These are phyloP conservation scores for Bassia scoparia DNA, from an alignment of 148 eudicot genomes.

Conservation along the genomic window DNA sequence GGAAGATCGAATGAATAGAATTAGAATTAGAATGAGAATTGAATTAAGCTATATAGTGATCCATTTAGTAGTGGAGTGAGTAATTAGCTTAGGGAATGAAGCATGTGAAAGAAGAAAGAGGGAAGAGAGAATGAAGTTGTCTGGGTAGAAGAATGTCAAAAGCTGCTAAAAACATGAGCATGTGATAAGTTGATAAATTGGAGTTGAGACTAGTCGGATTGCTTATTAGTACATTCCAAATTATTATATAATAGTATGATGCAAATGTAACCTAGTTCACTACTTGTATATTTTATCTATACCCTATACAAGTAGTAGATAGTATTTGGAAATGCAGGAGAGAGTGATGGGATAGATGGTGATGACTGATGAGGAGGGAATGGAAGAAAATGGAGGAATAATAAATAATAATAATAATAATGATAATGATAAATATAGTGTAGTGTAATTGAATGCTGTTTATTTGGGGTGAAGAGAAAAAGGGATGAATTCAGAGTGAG, in stretches of 20 bases:
- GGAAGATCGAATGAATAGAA: no score
- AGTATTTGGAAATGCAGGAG: no score
- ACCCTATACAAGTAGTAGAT: no score
- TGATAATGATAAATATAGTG: no score
- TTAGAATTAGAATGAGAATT: background rate
- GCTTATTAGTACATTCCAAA: no score
- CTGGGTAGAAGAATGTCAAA: constrained; percentile 31
- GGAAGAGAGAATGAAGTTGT: constrained; percentile 24
- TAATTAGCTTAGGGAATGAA: background rate
- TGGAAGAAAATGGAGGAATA: background rate
- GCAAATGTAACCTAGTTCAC: background rate
- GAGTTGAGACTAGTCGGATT: no score
- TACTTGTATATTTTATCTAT: no score
- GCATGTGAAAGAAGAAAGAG: constrained; percentile 14
- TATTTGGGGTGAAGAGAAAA: background rate
- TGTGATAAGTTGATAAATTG: constrained; percentile 2
- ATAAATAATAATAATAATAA: background rate
- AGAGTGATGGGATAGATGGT: no score
- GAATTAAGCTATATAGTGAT: background rate
- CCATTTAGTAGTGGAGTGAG: background rate
- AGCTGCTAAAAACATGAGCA: constrained; percentile 22
- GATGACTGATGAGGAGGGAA: no score
- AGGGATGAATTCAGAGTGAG: background rate
- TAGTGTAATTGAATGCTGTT: background rate
- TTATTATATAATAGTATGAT: no score